Percentiles rank a stretch among this genome's conserved stretches.
These are phyloP conservation scores for Canavalia ensiformis DNA, from an alignment of 306 rosid species.

Conservation along the genomic window DNA sequence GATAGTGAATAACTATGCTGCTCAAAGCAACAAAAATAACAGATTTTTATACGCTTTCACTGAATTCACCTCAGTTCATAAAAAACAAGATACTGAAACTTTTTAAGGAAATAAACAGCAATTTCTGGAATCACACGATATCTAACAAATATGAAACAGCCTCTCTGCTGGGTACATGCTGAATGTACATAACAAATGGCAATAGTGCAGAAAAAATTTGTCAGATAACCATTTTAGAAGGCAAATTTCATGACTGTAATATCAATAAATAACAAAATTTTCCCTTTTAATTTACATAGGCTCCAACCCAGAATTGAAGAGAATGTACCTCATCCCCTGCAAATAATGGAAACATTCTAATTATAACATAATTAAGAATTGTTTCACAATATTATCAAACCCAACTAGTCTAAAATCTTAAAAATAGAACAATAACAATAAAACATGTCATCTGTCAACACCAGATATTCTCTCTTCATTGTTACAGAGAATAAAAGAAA, in stretches of 20 bases:
- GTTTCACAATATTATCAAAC: constrained; percentile 33
- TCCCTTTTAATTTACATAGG: constrained; percentile 41
- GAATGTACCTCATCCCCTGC: constrained; percentile 97
- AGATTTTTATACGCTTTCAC: not conserved
- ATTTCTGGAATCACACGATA: not conserved
- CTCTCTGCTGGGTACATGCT: not conserved
- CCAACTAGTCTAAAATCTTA: constrained; percentile 6
- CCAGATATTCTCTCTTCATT: constrained; percentile 22
- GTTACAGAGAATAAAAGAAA: not conserved
- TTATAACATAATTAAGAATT: constrained; percentile 43
- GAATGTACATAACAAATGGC: constrained; percentile 24
- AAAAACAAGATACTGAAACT: not conserved
- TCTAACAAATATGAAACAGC: constrained; percentile 7
- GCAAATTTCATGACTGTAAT: constrained; percentile 39
- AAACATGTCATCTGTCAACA: constrained; percentile 25
- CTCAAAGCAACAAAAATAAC: constrained; percentile 26
- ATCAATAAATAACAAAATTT: constrained; percentile 39
- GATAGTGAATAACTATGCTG: not conserved
- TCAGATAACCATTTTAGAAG: constrained; percentile 30
- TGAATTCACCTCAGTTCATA: not conserved
- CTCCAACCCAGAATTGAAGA: constrained; percentile 44
- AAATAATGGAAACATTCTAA: constrained; percentile 50
- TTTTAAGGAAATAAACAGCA: constrained; percentile 1
- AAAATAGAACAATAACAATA: constrained; percentile 4
- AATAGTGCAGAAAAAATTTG: constrained; percentile 3